Evolutionary conservation across 192 early-diverging fungal species (phyloP).

Genomic region (Glomus cerebriforme): DNA sequence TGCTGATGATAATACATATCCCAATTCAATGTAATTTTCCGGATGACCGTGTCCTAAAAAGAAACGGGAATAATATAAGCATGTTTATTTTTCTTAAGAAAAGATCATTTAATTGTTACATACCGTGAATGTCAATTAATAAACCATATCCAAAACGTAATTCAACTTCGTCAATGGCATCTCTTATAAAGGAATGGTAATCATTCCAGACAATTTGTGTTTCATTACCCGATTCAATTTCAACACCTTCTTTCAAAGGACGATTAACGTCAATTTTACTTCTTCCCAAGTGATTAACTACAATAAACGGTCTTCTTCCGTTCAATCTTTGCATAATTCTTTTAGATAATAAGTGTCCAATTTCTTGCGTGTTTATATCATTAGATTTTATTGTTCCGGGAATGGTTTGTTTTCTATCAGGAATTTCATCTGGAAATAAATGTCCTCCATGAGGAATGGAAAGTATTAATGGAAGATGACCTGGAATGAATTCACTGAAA

Average conservation of each 20-base stretch:
- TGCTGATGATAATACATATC: neutral
- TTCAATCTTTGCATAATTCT: neutral
- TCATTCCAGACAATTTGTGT: neutral
- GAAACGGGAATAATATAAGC: neutral
- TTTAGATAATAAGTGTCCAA: neutral
- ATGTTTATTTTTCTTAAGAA: neutral
- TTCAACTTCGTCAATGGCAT: neutral
- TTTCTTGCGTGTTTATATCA: slow-evolving; percentile 9
- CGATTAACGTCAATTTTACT: slow-evolving; percentile 13
- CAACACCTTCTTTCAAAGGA: slow-evolving; percentile 4
- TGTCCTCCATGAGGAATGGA: slow-evolving; percentile 1
- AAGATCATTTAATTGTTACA: neutral
- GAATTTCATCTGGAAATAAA: neutral
- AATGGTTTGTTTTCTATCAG: neutral
- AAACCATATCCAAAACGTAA: neutral
- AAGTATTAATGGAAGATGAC: neutral
- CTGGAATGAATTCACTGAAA: neutral
- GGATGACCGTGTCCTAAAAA: slow-evolving; percentile 2
- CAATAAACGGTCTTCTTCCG: neutral
- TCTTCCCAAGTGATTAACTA: neutral
- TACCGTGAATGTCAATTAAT: slow-evolving; percentile 8
- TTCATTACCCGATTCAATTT: neutral
- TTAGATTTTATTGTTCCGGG: neutral
- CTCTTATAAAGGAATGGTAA: neutral
- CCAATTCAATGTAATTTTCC: slow-evolving; percentile 6